Conservation (phyloP, 2,329 filamentous ascomycete species). For the Fusarium clavum region DNA sequence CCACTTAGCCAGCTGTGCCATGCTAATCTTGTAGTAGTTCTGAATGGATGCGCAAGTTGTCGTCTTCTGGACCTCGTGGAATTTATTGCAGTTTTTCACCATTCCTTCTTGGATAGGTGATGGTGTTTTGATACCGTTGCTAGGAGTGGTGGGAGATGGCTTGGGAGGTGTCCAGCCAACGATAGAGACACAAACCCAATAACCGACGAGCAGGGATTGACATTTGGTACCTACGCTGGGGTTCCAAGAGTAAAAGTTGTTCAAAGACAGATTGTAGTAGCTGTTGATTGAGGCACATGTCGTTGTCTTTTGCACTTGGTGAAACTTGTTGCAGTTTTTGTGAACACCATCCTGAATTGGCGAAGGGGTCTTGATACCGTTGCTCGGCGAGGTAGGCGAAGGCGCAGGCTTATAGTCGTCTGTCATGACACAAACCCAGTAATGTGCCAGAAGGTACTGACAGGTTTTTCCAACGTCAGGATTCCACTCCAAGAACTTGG, state of each 20-base stretch:
- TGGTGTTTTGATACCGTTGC: not conserved
- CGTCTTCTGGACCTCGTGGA: not conserved
- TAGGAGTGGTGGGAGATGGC: not conserved
- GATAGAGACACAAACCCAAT: not conserved
- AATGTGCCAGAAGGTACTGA: not conserved
- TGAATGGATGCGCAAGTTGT: not conserved
- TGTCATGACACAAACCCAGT: not conserved
- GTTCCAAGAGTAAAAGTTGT: not conserved
- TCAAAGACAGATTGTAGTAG: not conserved
- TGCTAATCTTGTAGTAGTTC: constrained; percentile 14
- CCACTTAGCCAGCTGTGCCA: constrained; percentile 5
- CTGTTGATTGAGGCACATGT: not conserved
- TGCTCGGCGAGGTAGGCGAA: not conserved
- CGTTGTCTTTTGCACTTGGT: not conserved
- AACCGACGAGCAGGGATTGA: not conserved
- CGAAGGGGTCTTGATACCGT: not conserved
- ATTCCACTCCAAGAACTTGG: not conserved
- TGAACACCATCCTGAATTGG: not conserved
- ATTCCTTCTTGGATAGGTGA: not conserved
- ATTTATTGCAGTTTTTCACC: not conserved
- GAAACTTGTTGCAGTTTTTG: not conserved
- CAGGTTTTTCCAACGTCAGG: not conserved
- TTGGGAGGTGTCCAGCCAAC: not conserved
- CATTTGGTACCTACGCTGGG: not conserved
- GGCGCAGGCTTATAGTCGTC: not conserved